Percentiles rank a stretch among this genome's conserved stretches.
phyloP scores from a whole-genome alignment of 345 rosid genomes.

The Camelina neglecta region DNA sequence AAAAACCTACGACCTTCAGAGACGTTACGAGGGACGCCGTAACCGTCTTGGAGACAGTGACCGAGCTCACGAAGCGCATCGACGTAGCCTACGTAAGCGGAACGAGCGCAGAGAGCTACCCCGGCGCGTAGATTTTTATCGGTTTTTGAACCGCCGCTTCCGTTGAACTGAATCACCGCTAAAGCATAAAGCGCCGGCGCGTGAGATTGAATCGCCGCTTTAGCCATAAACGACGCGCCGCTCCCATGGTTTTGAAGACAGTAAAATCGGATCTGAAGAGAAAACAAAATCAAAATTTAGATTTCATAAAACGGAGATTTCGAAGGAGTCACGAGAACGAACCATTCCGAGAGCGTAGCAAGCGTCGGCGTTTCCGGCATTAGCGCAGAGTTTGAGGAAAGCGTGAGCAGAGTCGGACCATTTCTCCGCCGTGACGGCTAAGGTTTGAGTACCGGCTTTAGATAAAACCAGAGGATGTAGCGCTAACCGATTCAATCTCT shows the following conservation, averaged over 20 bases:
- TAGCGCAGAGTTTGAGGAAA: conserved; percentile 56
- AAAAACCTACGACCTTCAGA: conserved; percentile 59
- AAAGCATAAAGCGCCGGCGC: conserved; percentile 64
- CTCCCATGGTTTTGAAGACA: conserved; percentile 54
- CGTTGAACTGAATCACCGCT: conserved; percentile 73
- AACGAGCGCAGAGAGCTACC: conserved; percentile 62
- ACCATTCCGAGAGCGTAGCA: conserved; percentile 74
- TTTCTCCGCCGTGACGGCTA: conserved; percentile 52
- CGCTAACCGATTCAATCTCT: conserved; percentile 48
- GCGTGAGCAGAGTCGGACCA: conserved; percentile 68
- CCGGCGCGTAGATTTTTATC: conserved; percentile 68
- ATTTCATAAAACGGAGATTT: not conserved
- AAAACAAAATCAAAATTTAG: not conserved
- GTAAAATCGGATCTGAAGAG: conserved; percentile 71
- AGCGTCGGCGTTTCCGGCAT: conserved; percentile 66
- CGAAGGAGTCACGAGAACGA: not conserved
- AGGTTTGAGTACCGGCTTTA: conserved; percentile 48
- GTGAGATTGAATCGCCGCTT: conserved; percentile 68
- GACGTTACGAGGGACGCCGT: conserved; percentile 58
- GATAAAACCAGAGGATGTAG: conserved; percentile 55
- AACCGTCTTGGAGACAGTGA: conserved; percentile 76
- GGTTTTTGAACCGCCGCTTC: conserved; percentile 63
- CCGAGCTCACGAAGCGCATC: conserved; percentile 74
- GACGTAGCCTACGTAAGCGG: conserved; percentile 63
- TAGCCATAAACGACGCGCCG: conserved; percentile 70